These are phyloP conservation scores for Zygoascus tannicola DNA, from an alignment of 805 yeast genomes.

Conservation along the genomic window DNA sequence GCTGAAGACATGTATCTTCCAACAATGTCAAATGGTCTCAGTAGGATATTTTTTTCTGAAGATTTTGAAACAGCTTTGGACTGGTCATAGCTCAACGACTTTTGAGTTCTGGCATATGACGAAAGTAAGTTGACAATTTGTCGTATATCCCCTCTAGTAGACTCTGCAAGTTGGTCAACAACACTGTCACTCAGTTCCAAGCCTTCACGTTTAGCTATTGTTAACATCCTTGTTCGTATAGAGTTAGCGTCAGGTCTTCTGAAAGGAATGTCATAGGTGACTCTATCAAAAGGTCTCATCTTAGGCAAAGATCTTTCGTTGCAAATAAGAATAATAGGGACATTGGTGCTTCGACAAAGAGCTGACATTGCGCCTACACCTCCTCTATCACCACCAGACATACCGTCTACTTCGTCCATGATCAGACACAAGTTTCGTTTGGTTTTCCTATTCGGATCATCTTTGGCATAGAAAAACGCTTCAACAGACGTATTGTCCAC, in stretches of 20 bases:
- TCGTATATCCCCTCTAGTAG: constrained; percentile 85
- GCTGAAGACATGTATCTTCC: constrained; percentile 55
- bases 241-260: constrained; percentile 81
- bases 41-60: constrained; percentile 85
- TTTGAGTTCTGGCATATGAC: constrained; percentile 69
- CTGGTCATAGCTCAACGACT: constrained; percentile 51
- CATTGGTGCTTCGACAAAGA: constrained; percentile 72
- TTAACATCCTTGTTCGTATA: constrained; percentile 74
- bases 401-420: constrained; percentile 99
- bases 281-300: constrained; percentile 90
- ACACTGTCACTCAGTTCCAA: constrained; percentile 70
- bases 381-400: constrained; percentile 98
- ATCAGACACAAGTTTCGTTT: constrained; percentile 65
- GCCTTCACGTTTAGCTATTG: constrained; percentile 81
- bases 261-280: constrained; percentile 70
- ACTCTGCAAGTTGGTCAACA: constrained; percentile 73
- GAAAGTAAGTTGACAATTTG: constrained; percentile 87
- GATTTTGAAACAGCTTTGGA: constrained; percentile 51
- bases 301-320: constrained; percentile 88
- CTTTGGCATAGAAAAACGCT: constrained; percentile 45
- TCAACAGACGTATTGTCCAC: constrained; percentile 74
- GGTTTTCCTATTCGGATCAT: constrained; percentile 25
- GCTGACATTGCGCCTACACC: constrained; percentile 93
- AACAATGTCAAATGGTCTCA: constrained; percentile 87
- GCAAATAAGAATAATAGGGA: constrained; percentile 89